Base-by-base conservation (phyloP, 768 basidiomycete species). In the Erythrobasidium yunnanense region DNA sequence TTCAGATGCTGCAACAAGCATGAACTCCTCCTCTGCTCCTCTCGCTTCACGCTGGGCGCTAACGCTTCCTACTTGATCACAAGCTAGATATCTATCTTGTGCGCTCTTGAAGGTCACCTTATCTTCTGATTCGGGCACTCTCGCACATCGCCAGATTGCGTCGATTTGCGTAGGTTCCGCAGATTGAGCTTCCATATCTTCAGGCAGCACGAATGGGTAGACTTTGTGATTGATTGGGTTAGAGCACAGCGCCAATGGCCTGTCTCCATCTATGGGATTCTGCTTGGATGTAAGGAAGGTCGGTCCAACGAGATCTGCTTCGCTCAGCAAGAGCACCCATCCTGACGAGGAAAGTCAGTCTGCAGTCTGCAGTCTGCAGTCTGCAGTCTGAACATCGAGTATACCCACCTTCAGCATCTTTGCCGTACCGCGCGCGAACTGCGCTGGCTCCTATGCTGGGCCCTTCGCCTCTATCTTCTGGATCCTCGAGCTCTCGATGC, bases 1-100 rank as follows among this genome's bases (percentile, higher is more conserved):
- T 8, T 55, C 54, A 0, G 1, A 35, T 23, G 88, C 76, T 63
- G 90, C 78, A 25, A 89, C 82, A 17, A 90, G 86, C 2, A 86
- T 87, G 88, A 90, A 95, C 76, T 92, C 90, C 76, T 95, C 90
- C 76, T 93, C 88, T 2, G 88, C 87, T 1, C 90, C 91, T 32
- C 90, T 82, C 27, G 90, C 90, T 73, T 95, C 90, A 50, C 87
- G 80, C 73, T 88, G 86, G 47, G 87, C 85, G 69, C 85, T 83
- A 15, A 93, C 85, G 20, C 90, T 78, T 5, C 90, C 90, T 71
- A 88, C 84, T 68, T 84, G 81, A 78, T 92, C 88, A 77, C 86
- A 88, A 6, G 87, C 89, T 51, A 95, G 78, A 75, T 91, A 95
- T 76, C 90, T 90, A 8, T 88, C 88, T 74, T 87, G 65, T 1